phyloP scores from a whole-genome alignment of 1,284 basidiomycete genomes.

The Cronartium quercuum region DNA sequence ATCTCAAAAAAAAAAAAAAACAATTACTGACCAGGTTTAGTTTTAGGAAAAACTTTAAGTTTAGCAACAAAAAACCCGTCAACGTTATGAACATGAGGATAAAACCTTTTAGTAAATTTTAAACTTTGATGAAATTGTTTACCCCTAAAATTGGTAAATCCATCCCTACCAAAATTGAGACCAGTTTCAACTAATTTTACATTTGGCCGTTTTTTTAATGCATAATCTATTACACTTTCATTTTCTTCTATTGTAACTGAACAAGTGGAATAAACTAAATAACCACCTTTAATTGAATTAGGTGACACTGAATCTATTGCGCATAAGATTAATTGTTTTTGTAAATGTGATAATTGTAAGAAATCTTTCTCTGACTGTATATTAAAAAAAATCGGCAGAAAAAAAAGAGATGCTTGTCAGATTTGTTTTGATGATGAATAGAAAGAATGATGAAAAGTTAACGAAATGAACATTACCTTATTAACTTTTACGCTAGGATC shows the following conservation, averaged over 20 bases:
- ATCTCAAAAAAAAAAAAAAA: neutral
- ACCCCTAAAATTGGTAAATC: constrained; percentile 81
- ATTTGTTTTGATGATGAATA: neutral
- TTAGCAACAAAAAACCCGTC: constrained; percentile 99
- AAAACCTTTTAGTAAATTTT: constrained; percentile 75
- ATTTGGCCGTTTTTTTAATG: constrained; percentile 92
- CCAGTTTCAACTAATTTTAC: constrained; percentile 89
- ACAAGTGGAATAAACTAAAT: constrained; percentile 96
- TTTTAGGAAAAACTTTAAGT: constrained; percentile 79
- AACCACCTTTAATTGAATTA: constrained; percentile 83
- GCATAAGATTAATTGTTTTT: constrained; percentile 97
- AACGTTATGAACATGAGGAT: constrained; percentile 62
- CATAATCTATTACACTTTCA: constrained; percentile 96
- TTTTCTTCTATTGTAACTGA: constrained; percentile 98
- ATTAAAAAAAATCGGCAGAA: neutral
- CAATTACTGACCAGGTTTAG: constrained; percentile 53
- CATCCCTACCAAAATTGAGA: constrained; percentile 85
- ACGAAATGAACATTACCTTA: constrained; percentile 54
- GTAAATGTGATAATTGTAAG: constrained; percentile 84
- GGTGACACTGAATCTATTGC: constrained; percentile 93
- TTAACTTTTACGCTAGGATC: constrained; percentile 96
- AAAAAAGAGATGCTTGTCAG: neutral
- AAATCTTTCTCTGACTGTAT: constrained; percentile 81
- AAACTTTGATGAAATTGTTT: constrained; percentile 78
- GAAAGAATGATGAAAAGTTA: neutral